phyloP scores from a whole-genome alignment of 176 grass and related monocot species.

The Cocos nucifera region DNA sequence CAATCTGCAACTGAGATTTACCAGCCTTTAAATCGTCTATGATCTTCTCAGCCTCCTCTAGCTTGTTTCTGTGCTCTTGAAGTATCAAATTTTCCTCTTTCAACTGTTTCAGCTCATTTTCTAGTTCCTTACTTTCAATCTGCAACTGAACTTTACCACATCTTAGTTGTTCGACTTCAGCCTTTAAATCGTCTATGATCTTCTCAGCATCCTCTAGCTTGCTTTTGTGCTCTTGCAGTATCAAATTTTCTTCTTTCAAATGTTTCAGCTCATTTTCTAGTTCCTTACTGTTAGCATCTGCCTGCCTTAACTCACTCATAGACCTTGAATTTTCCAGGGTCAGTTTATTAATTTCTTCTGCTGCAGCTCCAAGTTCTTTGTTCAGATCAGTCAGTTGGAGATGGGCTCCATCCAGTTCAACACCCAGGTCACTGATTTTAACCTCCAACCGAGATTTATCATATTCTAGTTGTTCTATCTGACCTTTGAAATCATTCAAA shows the following conservation, averaged over 20 bases:
- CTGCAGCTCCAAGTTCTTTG: not conserved
- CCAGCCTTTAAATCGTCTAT: not conserved
- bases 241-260: constrained; percentile 26
- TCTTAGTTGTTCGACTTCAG: constrained; percentile 18
- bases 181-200: constrained; percentile 1
- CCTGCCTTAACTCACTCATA: not conserved
- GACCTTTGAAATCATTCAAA: constrained; percentile 17
- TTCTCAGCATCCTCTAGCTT: constrained; percentile 9
- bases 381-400: constrained; percentile 1
- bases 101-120: constrained; percentile 31
- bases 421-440: too few relatives aligned
- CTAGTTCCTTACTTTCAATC: constrained; percentile 23
- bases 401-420: not conserved
- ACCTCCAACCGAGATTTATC: not conserved
- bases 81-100: constrained; percentile 28
- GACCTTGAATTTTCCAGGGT: not conserved
- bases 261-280: constrained; percentile 21
- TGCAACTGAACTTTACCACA: constrained; percentile 1
- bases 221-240: constrained; percentile 2
- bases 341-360: not conserved
- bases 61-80: not conserved
- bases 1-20: constrained; percentile 3
- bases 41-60: constrained; percentile 8
- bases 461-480: not conserved
- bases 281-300: not conserved